phyloP scores from a whole-genome alignment of 768 basidiomycete genomes.

The Hemileccinum impolitum region DNA sequence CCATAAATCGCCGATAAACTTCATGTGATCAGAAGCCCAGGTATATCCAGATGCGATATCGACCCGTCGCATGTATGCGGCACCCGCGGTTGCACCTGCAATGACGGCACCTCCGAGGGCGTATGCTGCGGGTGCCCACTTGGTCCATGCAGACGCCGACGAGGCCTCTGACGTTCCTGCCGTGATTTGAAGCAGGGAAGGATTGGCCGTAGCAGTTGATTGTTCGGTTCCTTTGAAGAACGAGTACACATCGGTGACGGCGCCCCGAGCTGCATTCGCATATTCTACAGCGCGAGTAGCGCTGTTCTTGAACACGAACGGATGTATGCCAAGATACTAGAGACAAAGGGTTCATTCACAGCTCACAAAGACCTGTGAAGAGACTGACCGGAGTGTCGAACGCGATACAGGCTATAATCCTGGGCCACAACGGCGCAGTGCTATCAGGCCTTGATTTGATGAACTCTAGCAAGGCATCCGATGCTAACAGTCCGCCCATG shows the following conservation, averaged over 20 bases:
- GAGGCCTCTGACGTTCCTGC: conserved; percentile 22
- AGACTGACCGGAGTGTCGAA: conserved; percentile 84
- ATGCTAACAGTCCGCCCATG: conserved; percentile 90
- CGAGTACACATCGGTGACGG: conserved; percentile 61
- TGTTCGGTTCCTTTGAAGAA: conserved; percentile 48
- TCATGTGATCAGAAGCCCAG: conserved; percentile 87
- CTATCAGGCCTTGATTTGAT: conserved; percentile 61
- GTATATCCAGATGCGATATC: conserved; percentile 66
- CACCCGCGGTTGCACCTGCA: conserved; percentile 81
- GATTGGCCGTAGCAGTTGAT: conserved; percentile 24
- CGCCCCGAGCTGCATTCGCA: conserved; percentile 58
- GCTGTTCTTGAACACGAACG: conserved; percentile 79
- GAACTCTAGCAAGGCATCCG: conserved; percentile 79
- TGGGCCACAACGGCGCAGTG: conserved; percentile 78
- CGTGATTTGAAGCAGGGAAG: conserved; percentile 31
- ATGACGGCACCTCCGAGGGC: conserved; percentile 70
- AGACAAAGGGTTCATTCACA: conserved; percentile 3
- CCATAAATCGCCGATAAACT: conserved; percentile 85
- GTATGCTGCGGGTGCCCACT: conserved; percentile 69
- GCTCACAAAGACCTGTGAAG: not conserved
- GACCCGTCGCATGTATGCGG: conserved; percentile 78
- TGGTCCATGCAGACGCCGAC: conserved; percentile 44
- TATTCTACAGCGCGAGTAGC: conserved; percentile 73
- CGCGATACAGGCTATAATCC: conserved; percentile 77
- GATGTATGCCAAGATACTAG: conserved; percentile 87